Conservation (phyloP, 257 asterid genomes). For the Apocynum venetum region DNA sequence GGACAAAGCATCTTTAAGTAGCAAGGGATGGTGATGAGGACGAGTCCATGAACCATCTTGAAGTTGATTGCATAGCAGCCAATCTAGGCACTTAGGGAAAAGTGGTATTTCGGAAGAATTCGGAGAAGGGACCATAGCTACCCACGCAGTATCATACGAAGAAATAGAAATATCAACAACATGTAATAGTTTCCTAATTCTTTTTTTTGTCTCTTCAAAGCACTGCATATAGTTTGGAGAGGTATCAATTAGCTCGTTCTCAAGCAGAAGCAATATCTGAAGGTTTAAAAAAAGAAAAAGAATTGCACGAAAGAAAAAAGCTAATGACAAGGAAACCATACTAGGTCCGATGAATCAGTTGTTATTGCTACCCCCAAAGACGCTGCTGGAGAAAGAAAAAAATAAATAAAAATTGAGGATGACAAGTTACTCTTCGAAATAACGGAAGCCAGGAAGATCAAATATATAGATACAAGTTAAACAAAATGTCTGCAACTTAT, state of each 20-base stretch:
- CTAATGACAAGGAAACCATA: conserved; percentile 10
- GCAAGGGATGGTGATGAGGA: conserved; percentile 54
- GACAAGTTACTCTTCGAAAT: not conserved
- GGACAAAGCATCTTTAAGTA: conserved; percentile 66
- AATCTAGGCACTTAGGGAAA: conserved; percentile 65
- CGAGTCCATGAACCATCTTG: conserved; percentile 87
- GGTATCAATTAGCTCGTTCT: conserved; percentile 11
- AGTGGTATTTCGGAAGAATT: conserved; percentile 51
- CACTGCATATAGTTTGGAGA: conserved; percentile 31
- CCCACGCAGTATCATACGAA: conserved; percentile 95
- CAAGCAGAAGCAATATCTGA: not conserved
- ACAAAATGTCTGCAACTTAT: not conserved
- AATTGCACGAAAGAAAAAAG: not conserved
- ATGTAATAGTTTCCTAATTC: conserved; percentile 48
- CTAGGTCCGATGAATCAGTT: conserved; percentile 26
- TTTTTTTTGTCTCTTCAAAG: conserved; percentile 48
- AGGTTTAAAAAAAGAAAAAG: not conserved
- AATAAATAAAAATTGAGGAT: conserved; percentile 4
- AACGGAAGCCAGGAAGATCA: not conserved
- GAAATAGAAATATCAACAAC: conserved; percentile 61
- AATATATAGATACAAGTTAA: not conserved
- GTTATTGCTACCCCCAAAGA: conserved; percentile 32
- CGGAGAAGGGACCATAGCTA: conserved; percentile 94
- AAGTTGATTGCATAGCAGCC: conserved; percentile 76
- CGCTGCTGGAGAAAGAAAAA: conserved; percentile 34